These are phyloP conservation scores for Teratosphaeria destructans DNA, from an alignment of 2,329 filamentous ascomycete genomes.

Conservation along the genomic window DNA sequence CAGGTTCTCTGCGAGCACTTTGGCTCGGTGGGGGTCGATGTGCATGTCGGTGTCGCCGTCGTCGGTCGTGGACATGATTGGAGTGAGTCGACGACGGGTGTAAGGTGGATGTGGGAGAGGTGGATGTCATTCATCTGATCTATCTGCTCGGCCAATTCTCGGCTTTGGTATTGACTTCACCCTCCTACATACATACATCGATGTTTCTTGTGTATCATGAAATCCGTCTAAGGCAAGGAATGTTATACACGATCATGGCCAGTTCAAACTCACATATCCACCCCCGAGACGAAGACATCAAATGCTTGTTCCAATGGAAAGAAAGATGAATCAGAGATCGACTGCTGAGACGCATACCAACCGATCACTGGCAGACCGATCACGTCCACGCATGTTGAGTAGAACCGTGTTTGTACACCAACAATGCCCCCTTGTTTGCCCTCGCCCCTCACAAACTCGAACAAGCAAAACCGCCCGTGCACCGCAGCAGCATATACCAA, in stretches of 20 bases:
- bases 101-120: too few species aligned
- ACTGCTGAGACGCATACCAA: neutral
- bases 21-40: constrained; percentile 34
- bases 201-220: too few species aligned
- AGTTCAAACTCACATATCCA: too few species aligned
- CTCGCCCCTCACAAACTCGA: neutral
- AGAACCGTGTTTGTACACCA: neutral
- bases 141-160: too few species aligned
- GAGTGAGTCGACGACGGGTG: neutral
- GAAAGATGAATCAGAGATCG: neutral
- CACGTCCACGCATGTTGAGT: neutral
- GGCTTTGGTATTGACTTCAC: neutral
- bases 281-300: too few species aligned
- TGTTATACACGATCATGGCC: too few species aligned
- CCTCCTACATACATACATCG: neutral
- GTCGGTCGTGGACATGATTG: neutral
- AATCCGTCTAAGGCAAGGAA: too few species aligned
- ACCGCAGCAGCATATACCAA: neutral
- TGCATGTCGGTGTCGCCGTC: constrained; percentile 16
- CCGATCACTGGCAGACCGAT: neutral
- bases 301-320: too few species aligned
- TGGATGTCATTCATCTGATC: too few species aligned
- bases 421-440: neutral
- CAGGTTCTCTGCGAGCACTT: constrained; percentile 36
- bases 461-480: neutral